Percentiles rank a stretch among this genome's conserved stretches.
Conservation (phyloP, 139 green algal species). For the Spirogloea muscicola region DNA sequence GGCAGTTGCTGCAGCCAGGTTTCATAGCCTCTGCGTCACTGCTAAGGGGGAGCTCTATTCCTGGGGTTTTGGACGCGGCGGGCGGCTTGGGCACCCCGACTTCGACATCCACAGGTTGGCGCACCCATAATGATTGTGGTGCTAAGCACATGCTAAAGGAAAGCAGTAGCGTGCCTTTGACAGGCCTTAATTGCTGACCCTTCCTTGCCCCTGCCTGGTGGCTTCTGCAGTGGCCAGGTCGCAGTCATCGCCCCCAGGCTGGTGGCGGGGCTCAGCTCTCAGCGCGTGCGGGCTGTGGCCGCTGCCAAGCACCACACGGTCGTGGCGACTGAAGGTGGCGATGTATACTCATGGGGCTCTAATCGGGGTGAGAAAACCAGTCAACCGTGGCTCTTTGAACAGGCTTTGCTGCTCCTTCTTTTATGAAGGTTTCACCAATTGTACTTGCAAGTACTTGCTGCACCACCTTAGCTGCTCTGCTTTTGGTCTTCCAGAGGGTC, state of each 20-base stretch:
- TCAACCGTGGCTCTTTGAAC: too few species aligned
- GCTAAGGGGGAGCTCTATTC: constrained; percentile 68
- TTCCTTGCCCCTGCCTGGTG: too few species aligned
- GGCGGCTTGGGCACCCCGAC: constrained; percentile 79
- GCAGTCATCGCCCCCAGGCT: constrained; percentile 33
- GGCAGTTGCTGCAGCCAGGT: constrained; percentile 72
- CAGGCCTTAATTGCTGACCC: too few species aligned
- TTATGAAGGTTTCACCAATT: too few species aligned
- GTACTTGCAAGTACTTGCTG: too few species aligned
- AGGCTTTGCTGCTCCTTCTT: too few species aligned
- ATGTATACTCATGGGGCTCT: constrained; percentile 83
- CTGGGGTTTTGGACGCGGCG: constrained; percentile 82
- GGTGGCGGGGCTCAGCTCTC: constrained; percentile 22
- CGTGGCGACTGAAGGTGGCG: constrained; percentile 68
- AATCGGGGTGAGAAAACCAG: constrained; percentile 58
- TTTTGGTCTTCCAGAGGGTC: constrained; percentile 41
- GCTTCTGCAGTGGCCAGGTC: constrained; percentile 36
- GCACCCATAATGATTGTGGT: too few species aligned
- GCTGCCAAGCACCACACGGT: constrained; percentile 87
- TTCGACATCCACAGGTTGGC: constrained; percentile 72
- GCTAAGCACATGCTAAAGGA: too few species aligned
- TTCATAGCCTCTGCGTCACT: constrained; percentile 75
- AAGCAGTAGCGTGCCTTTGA: too few species aligned
- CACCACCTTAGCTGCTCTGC: too few species aligned
- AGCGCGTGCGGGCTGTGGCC: constrained; percentile 59